Evolutionary conservation across 2,329 filamentous ascomycete species (phyloP).

Genomic region (Neoscytalidium dimidiatum): DNA sequence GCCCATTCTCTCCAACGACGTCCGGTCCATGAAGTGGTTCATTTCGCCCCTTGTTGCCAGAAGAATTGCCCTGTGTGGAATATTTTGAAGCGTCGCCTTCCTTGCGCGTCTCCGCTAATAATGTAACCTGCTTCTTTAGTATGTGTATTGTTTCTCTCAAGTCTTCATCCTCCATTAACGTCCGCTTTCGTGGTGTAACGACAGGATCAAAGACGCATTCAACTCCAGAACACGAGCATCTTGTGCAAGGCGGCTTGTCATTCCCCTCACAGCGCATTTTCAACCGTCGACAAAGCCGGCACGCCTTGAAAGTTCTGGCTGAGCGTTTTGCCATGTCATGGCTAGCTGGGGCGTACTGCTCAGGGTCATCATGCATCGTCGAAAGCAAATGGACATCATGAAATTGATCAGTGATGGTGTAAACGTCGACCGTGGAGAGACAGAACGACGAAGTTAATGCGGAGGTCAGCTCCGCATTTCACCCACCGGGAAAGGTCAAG

Average conservation of each 20-base stretch:
- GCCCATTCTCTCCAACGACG: background rate
- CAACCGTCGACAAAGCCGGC: background rate
- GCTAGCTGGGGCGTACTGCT: background rate
- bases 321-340: background rate
- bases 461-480: background rate
- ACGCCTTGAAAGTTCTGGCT: constrained; percentile 8
- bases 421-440: background rate
- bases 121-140: background rate
- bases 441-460: background rate
- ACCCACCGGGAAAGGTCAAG: background rate
- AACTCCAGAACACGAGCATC: background rate
- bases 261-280: constrained; percentile 8
- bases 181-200: background rate
- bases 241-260: background rate
- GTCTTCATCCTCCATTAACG: background rate
- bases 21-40: background rate
- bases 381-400: too few species aligned
- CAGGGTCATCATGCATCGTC: background rate
- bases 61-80: background rate
- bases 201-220: background rate
- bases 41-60: background rate
- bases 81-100: background rate
- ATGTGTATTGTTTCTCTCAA: background rate
- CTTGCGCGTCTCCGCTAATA: background rate
- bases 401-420: background rate